These are phyloP conservation scores for Anisodus tanguticus DNA, from an alignment of 257 asterid species.

Conservation along the genomic window DNA sequence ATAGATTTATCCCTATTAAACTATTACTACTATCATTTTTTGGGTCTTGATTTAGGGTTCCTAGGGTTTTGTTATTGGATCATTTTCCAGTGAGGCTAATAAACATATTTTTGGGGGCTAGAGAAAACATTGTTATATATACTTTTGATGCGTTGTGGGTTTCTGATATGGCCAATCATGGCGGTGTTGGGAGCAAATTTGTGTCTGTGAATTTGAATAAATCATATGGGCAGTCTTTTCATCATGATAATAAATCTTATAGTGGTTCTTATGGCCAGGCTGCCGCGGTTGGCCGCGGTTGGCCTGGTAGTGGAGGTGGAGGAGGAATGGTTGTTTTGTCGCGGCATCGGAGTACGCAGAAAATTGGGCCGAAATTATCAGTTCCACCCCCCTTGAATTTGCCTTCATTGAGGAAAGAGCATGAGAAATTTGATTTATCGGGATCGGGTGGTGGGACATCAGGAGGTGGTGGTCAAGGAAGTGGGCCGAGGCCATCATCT, in stretches of 20 bases:
- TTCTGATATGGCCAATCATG: conserved; percentile 84
- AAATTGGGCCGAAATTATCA: conserved; percentile 75
- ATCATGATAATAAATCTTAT: conserved; percentile 55
- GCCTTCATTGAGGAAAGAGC: conserved; percentile 95
- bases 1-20: too few relatives aligned
- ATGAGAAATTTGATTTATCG: conserved; percentile 69
- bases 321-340: conserved; percentile 86
- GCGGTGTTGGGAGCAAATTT: conserved; percentile 68
- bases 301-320: conserved; percentile 67
- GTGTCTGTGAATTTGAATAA: conserved; percentile 82
- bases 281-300: conserved; percentile 51
- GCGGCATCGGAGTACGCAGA: conserved; percentile 62
- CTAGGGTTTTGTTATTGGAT: conserved; percentile 42
- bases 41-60: conserved; percentile 21
- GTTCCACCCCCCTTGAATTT: conserved; percentile 97
- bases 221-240: conserved; percentile 77
- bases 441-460: conserved; percentile 63
- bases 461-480: conserved; percentile 63
- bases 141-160: conserved; percentile 77
- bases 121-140: conserved; percentile 42
- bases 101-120: conserved; percentile 38
- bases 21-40: not conserved
- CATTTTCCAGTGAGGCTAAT: conserved; percentile 41
- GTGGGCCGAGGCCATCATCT: conserved; percentile 78
- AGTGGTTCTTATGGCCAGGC: conserved; percentile 66